phyloP scores from a whole-genome alignment of 2,329 filamentous ascomycete species.

The Aspergillus viridinutans region DNA sequence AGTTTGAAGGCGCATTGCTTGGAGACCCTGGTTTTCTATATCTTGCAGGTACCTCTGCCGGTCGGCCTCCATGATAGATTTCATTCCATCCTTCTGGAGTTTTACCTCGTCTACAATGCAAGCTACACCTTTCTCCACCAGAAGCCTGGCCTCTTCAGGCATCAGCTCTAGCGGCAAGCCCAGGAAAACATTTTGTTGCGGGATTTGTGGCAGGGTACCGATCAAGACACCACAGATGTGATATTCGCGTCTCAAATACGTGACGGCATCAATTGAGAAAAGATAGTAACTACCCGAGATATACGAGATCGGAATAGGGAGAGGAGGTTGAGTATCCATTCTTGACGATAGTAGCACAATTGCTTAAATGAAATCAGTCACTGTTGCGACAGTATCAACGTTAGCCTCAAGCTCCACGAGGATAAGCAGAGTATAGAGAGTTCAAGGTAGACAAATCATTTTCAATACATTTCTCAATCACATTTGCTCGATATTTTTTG shows the following conservation, averaged over 20 bases:
- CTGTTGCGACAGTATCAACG: slow-evolving; percentile 12
- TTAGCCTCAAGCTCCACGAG: slow-evolving; percentile 20
- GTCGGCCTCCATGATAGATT: slow-evolving; percentile 54
- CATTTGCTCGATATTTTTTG: slow-evolving; percentile 31
- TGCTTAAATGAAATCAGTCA: slow-evolving; percentile 5
- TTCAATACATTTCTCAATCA: slow-evolving; percentile 44
- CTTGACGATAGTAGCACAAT: slow-evolving; percentile 5
- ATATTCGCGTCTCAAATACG: slow-evolving; percentile 71
- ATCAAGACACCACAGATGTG: slow-evolving; percentile 82
- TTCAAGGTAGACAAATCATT: slow-evolving; percentile 25
- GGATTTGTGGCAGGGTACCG: slow-evolving; percentile 84
- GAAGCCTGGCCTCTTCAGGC: slow-evolving; percentile 78
- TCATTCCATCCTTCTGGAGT: slow-evolving; percentile 64
- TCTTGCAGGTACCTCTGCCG: slow-evolving; percentile 58
- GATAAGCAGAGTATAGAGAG: slow-evolving; percentile 3
- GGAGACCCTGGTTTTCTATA: slow-evolving; percentile 52
- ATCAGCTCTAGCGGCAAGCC: slow-evolving; percentile 85
- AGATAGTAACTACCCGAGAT: slow-evolving; percentile 79
- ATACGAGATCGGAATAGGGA: slow-evolving; percentile 73
- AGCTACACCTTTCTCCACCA: slow-evolving; percentile 72
- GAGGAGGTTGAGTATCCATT: slow-evolving; percentile 37
- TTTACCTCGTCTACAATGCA: slow-evolving; percentile 76
- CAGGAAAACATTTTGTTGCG: slow-evolving; percentile 91
- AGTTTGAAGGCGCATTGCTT: slow-evolving; percentile 44
- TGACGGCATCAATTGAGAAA: slow-evolving; percentile 79